Percentiles rank a stretch among this genome's conserved stretches.
These are phyloP conservation scores for Exophiala oligosperma DNA, from an alignment of 2,329 filamentous ascomycete species.

Conservation along the genomic window DNA sequence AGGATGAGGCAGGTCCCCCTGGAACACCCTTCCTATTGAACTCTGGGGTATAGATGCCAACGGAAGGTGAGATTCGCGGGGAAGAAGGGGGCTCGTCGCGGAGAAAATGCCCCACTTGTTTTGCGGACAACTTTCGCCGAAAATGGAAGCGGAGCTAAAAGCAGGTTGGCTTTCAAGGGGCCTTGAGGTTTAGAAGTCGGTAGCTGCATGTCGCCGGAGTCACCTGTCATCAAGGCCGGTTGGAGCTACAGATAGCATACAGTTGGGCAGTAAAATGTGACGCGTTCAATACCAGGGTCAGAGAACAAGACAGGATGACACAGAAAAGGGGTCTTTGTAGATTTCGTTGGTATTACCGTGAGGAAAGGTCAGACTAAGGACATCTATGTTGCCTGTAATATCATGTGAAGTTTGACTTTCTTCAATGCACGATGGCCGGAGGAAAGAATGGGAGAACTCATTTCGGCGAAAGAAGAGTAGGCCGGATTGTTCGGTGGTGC, in stretches of 20 bases:
- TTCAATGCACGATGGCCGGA: neutral
- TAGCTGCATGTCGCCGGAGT: neutral
- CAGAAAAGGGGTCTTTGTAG: too few species aligned
- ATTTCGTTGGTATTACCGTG: too few species aligned
- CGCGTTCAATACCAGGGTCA: neutral
- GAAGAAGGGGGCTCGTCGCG: neutral
- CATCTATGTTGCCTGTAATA: neutral
- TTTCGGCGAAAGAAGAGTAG: constrained; percentile 33
- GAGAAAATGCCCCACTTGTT: neutral
- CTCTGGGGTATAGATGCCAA: neutral
- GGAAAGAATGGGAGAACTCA: neutral
- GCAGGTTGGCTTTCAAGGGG: neutral
- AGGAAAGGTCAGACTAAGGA: too few species aligned
- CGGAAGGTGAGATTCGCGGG: neutral
- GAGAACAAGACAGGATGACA: too few species aligned
- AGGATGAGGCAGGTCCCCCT: neutral
- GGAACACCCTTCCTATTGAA: neutral
- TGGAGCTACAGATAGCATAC: neutral
- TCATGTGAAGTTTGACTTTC: neutral
- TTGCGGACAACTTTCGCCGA: neutral
- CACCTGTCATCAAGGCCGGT: neutral
- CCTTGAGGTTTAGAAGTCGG: neutral
- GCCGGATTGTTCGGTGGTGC: neutral
- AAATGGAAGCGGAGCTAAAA: neutral
- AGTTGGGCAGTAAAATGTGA: neutral